Evolutionary conservation across 306 rosid species (phyloP).

Genomic region (Castanea mollissima): DNA sequence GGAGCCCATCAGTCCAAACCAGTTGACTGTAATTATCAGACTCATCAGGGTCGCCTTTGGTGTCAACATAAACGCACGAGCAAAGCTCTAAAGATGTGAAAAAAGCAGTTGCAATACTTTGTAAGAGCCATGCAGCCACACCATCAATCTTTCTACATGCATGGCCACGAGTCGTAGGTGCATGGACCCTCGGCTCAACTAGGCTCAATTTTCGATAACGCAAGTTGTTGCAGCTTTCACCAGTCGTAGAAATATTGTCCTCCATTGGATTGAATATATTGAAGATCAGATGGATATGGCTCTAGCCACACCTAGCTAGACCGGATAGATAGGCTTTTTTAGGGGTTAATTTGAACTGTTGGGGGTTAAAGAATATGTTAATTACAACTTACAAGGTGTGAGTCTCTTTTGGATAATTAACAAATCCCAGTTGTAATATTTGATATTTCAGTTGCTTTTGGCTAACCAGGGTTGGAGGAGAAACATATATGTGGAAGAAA

Average conservation of each 20-base stretch:
- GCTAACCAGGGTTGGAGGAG: not conserved
- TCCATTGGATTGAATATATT: not conserved
- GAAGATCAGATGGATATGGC: not conserved
- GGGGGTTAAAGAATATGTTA: not conserved
- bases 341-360: not conserved
- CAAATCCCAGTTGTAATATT: not conserved
- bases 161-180: not conserved
- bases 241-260: not conserved
- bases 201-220: not conserved
- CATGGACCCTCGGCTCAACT: not conserved
- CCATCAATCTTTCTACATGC: not conserved
- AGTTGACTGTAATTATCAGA: not conserved
- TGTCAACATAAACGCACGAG: constrained; percentile 1
- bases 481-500: not conserved
- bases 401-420: not conserved
- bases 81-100: constrained; percentile 2
- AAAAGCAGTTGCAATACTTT: not conserved
- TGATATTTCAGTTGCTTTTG: not conserved
- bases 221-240: not conserved
- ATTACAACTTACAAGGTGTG: not conserved
- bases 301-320: not conserved
- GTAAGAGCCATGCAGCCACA: not conserved
- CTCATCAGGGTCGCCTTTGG: not conserved
- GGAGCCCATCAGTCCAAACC: not conserved
- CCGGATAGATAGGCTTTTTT: constrained; percentile 1